These are phyloP conservation scores for Agroathelia rolfsii DNA, from an alignment of 1,284 basidiomycete species.

Conservation along the genomic window DNA sequence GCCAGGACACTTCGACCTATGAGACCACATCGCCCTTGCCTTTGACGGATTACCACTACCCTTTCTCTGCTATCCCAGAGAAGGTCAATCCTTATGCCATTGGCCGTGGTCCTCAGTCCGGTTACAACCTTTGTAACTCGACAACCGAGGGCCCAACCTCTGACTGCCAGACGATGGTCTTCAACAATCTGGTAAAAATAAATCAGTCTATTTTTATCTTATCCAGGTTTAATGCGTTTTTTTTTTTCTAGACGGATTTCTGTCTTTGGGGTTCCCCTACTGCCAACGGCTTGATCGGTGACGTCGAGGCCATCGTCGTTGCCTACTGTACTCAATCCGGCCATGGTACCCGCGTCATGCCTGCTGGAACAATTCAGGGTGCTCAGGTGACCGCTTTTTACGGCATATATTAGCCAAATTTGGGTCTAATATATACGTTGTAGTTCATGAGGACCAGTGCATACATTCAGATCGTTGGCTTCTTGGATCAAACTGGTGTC, in stretches of 20 bases:
- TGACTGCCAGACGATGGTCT: slow-evolving; percentile 30
- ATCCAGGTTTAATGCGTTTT: not conserved
- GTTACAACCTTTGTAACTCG: slow-evolving; percentile 39
- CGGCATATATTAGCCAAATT: too few species aligned
- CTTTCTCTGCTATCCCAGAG: slow-evolving; percentile 8
- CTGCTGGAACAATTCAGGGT: slow-evolving; percentile 35
- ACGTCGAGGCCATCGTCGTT: slow-evolving; percentile 49
- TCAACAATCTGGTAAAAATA: slow-evolving; percentile 24
- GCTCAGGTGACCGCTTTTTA: too few species aligned
- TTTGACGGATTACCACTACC: slow-evolving; percentile 1
- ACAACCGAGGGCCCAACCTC: slow-evolving; percentile 33
- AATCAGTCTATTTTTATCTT: slow-evolving; percentile 3
- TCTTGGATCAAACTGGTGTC: slow-evolving; percentile 51
- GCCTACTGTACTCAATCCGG: slow-evolving; percentile 53
- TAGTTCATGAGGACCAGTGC: slow-evolving; percentile 46
- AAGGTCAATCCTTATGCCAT: slow-evolving; percentile 13
- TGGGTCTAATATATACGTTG: too few species aligned
- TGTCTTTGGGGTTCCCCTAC: slow-evolving; percentile 43
- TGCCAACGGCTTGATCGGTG: slow-evolving; percentile 37
- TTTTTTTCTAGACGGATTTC: slow-evolving; percentile 28
- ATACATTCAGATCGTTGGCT: slow-evolving; percentile 56
- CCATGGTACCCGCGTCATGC: slow-evolving; percentile 48
- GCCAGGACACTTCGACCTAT: too few species aligned
- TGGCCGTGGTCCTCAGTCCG: slow-evolving; percentile 26
- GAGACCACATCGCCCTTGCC: not conserved